Evolutionary conservation across 345 rosid species (phyloP).

Genomic region (Gossypium australe): DNA sequence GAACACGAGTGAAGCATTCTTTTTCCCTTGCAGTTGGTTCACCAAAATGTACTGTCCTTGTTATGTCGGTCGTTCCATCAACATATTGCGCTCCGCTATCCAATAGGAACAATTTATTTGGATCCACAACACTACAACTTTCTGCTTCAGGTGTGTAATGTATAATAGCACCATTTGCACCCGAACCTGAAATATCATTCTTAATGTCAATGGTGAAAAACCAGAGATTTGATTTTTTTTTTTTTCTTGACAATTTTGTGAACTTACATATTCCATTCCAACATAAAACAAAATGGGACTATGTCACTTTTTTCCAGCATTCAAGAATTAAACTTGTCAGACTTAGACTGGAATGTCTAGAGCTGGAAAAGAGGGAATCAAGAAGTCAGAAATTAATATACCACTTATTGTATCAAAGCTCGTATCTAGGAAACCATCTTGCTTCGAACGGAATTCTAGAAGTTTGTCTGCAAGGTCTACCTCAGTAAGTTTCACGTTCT

Average conservation of each 20-base stretch:
- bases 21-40: conserved; percentile 73
- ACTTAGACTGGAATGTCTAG: conserved; percentile 1
- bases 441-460: conserved; percentile 77
- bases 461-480: conserved; percentile 85
- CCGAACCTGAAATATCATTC: conserved; percentile 58
- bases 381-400: conserved; percentile 30
- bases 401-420: conserved; percentile 97
- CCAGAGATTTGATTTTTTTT: background rate
- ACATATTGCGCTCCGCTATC: conserved; percentile 96
- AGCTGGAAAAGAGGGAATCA: background rate
- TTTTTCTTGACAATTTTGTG: background rate
- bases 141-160: conserved; percentile 86
- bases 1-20: conserved; percentile 90
- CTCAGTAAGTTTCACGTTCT: conserved; percentile 62
- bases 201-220: conserved; percentile 11
- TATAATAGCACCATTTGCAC: conserved; percentile 93
- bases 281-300: background rate
- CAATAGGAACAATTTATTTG: conserved; percentile 65
- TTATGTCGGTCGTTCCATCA: conserved; percentile 95
- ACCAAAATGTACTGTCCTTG: conserved; percentile 91
- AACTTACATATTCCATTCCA: background rate
- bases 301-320: background rate
- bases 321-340: background rate
- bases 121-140: conserved; percentile 74
- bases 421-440: conserved; percentile 80